Evolutionary conservation across 805 yeast species (phyloP).

Genomic region (Candida xiaguanensis): DNA sequence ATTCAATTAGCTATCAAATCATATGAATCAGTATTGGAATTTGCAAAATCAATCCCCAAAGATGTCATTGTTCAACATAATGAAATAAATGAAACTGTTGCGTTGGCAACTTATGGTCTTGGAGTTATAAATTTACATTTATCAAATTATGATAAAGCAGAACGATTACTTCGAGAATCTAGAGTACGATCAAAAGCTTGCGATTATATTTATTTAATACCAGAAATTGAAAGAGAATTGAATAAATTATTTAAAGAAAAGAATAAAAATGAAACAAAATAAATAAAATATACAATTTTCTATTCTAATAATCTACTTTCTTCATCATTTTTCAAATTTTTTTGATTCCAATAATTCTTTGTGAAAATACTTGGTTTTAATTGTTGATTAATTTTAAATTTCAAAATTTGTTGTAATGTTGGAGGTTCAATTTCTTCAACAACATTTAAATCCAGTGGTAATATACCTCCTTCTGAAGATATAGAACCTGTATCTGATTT

Average conservation of each 20-base stretch:
- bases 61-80: constrained; percentile 18
- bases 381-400: constrained; percentile 20
- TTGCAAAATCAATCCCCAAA: constrained; percentile 28
- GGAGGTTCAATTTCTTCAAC: constrained; percentile 38
- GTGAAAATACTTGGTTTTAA: constrained; percentile 9
- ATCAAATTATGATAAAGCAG: constrained; percentile 55
- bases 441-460: constrained; percentile 16
- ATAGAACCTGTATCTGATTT: constrained; percentile 20
- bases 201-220: constrained; percentile 58
- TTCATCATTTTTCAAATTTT: neutral
- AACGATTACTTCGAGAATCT: constrained; percentile 61
- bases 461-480: constrained; percentile 15
- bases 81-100: constrained; percentile 59
- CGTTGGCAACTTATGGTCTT: constrained; percentile 77
- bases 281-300: neutral
- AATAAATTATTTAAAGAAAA: constrained; percentile 44
- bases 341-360: neutral
- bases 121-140: constrained; percentile 74
- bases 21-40: constrained; percentile 32
- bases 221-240: constrained; percentile 65
- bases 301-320: constrained; percentile 4
- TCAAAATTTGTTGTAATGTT: constrained; percentile 21
- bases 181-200: constrained; percentile 65
- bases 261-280: constrained; percentile 12
- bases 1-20: constrained; percentile 28